Conservation (phyloP, 2,329 filamentous ascomycete genomes). For the Penicillium sp. region DNA sequence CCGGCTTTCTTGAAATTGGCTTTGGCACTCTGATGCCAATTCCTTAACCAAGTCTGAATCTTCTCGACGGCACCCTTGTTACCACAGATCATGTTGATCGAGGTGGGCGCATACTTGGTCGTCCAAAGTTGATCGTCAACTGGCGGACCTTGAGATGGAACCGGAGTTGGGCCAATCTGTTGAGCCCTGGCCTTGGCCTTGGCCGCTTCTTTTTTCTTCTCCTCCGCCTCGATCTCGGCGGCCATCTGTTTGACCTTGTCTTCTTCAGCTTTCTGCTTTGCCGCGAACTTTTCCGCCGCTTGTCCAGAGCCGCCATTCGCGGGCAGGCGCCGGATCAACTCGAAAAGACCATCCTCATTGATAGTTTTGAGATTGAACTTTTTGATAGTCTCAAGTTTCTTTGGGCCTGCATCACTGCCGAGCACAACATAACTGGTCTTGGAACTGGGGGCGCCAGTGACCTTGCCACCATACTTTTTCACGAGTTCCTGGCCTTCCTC, state of each 20-base stretch:
- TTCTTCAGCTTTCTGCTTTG: conserved; percentile 83
- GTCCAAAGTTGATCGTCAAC: conserved; percentile 78
- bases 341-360: conserved; percentile 88
- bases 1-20: conserved; percentile 80
- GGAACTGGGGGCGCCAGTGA: conserved; percentile 79
- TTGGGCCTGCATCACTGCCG: conserved; percentile 87
- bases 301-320: conserved; percentile 85
- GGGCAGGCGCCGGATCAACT: conserved; percentile 77
- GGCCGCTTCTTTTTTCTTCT: conserved; percentile 52
- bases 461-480: conserved; percentile 92
- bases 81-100: conserved; percentile 85
- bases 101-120: conserved; percentile 87
- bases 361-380: conserved; percentile 84
- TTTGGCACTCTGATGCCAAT: conserved; percentile 77
- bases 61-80: conserved; percentile 91
- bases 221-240: conserved; percentile 81
- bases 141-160: conserved; percentile 50
- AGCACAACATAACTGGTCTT: conserved; percentile 95
- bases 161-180: conserved; percentile 20
- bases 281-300: conserved; percentile 79
- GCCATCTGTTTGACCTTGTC: conserved; percentile 79
- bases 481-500: conserved; percentile 84
- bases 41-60: conserved; percentile 81
- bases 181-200: conserved; percentile 51
- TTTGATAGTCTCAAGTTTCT: conserved; percentile 84